A percentile compares a stretch with the other conserved stretches of the same genome.
These are phyloP conservation scores for Halenospora varia DNA, from an alignment of 495 filamentous ascomycete species.

Conservation along the genomic window DNA sequence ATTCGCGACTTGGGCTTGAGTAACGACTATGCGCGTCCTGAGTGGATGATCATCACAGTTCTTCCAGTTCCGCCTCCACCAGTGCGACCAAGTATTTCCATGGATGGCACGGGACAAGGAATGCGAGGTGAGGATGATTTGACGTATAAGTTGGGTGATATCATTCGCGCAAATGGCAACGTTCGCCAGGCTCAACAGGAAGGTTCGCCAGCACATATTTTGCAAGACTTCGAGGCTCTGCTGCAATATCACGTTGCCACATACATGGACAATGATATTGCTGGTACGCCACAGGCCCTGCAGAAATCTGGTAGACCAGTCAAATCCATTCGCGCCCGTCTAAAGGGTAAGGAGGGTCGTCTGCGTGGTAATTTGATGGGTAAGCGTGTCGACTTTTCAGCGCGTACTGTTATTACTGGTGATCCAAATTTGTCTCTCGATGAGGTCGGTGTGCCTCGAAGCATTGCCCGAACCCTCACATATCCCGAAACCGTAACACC, in stretches of 20 bases:
- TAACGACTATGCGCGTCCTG: conserved; percentile 87
- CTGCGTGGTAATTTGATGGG: conserved; percentile 98
- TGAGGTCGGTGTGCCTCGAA: conserved; percentile 90
- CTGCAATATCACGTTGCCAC: conserved; percentile 98
- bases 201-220: conserved; percentile 84
- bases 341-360: conserved; percentile 98
- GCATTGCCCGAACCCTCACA: conserved; percentile 84
- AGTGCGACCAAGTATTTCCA: conserved; percentile 90
- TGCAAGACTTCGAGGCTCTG: conserved; percentile 82
- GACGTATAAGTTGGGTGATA: conserved; percentile 97
- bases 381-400: conserved; percentile 99
- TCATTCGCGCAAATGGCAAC: conserved; percentile 95
- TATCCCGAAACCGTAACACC: conserved; percentile 97
- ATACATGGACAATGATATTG: conserved; percentile 99
- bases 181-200: conserved; percentile 83
- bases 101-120: conserved; percentile 83
- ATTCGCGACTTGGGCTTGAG: conserved; percentile 85
- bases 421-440: conserved; percentile 95
- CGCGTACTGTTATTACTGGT: conserved; percentile 98
- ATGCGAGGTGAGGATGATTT: conserved; percentile 95
- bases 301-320: conserved; percentile 95
- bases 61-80: conserved; percentile 93
- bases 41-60: conserved; percentile 97
- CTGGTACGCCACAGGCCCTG: conserved; percentile 89
- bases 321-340: conserved; percentile 90